Conservation (phyloP, 2,329 filamentous ascomycete genomes). For the Pseudocercospora fuligena region DNA sequence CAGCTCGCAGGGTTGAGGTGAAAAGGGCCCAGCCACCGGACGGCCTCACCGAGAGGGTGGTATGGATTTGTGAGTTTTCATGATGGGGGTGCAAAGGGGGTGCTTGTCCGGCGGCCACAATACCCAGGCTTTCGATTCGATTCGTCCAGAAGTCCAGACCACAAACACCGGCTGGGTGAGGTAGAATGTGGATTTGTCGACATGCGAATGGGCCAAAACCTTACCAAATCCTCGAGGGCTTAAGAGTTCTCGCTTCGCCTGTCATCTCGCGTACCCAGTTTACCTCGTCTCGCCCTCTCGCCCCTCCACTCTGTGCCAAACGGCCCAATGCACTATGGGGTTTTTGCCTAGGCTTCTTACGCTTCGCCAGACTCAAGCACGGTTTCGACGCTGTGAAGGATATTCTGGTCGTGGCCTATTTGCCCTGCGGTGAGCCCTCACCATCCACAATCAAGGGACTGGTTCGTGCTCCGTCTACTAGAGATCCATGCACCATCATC, state of each 20-base stretch:
- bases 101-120: neutral
- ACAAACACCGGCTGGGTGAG: neutral
- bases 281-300: neutral
- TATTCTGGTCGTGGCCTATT: neutral
- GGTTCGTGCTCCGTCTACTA: slow-evolving; percentile 7
- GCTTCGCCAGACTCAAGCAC: slow-evolving; percentile 5
- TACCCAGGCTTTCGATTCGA: neutral
- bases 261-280: neutral
- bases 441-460: neutral
- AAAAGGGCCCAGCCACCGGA: neutral
- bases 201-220: neutral
- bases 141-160: neutral
- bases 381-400: neutral
- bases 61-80: neutral
- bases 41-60: slow-evolving; percentile 5
- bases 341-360: slow-evolving; percentile 2
- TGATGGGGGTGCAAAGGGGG: neutral
- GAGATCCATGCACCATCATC: neutral
- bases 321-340: slow-evolving; percentile 8
- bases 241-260: neutral
- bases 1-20: neutral
- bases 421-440: slow-evolving; percentile 7
- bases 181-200: neutral
- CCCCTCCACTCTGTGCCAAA: slow-evolving; percentile 1
- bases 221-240: neutral